Evolutionary conservation across 805 yeast genomes (phyloP).

Genomic region (Metschnikowia orientalis): DNA sequence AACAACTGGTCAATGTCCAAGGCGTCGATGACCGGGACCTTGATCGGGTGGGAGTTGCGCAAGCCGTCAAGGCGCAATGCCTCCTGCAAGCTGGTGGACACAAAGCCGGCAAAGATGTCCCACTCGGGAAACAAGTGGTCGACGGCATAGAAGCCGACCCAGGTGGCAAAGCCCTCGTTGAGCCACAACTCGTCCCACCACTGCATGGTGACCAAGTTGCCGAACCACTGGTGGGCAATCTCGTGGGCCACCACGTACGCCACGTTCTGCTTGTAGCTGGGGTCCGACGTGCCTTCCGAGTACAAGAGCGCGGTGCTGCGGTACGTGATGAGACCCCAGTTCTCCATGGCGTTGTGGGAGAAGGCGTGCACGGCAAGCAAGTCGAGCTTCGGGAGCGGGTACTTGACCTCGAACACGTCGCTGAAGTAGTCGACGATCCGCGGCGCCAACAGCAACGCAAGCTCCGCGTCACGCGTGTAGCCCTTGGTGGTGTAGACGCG

Average conservation of each 20-base stretch:
- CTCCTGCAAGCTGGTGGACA: conserved; percentile 46
- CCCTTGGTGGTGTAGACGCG: conserved; percentile 53
- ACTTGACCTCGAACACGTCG: conserved; percentile 45
- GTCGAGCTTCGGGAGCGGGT: conserved; percentile 80
- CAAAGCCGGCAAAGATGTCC: conserved; percentile 63
- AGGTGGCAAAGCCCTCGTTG: conserved; percentile 87
- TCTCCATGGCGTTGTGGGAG: conserved; percentile 88
- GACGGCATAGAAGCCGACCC: conserved; percentile 71
- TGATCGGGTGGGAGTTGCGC: conserved; percentile 71
- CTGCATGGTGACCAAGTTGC: conserved; percentile 83
- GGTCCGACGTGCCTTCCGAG: conserved; percentile 44
- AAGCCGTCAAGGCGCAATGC: conserved; percentile 55
- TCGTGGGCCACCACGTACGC: conserved; percentile 83
- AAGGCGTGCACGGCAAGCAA: conserved; percentile 74
- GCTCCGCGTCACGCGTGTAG: conserved; percentile 41
- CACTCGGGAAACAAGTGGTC: conserved; percentile 73
- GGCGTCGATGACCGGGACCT: conserved; percentile 75
- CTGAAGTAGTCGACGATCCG: conserved; percentile 49
- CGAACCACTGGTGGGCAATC: conserved; percentile 90
- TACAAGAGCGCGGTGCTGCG: conserved; percentile 50
- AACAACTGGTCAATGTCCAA: conserved; percentile 78
- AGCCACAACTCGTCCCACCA: conserved; percentile 95
- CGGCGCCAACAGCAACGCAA: conserved; percentile 46
- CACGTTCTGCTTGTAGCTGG: conserved; percentile 60
- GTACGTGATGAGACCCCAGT: conserved; percentile 77